Evolutionary conservation across 2,329 filamentous ascomycete genomes (phyloP).

Genomic region (Fonsecaea pugnacius): DNA sequence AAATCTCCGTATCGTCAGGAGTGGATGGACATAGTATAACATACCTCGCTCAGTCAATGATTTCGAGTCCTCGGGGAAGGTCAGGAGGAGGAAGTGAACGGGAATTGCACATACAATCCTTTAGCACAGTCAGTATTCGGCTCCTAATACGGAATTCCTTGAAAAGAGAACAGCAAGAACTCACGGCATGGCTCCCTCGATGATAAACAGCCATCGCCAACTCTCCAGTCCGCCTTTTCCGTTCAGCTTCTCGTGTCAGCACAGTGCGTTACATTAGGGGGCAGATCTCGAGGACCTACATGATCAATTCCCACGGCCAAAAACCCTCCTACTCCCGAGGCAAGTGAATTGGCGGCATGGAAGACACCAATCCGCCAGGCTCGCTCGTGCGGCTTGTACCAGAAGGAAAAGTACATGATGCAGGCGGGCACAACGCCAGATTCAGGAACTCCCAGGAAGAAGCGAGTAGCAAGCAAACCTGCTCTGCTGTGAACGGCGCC

Average conservation of each 20-base stretch:
- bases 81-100: constrained; percentile 35
- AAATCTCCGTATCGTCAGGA: neutral
- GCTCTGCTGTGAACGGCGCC: constrained; percentile 24
- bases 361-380: constrained; percentile 37
- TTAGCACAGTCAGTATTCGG: neutral
- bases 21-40: neutral
- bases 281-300: constrained; percentile 19
- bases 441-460: constrained; percentile 36
- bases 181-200: constrained; percentile 27
- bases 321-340: constrained; percentile 9
- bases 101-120: constrained; percentile 31
- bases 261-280: constrained; percentile 11
- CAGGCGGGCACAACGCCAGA: constrained; percentile 36
- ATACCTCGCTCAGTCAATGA: constrained; percentile 34
- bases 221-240: constrained; percentile 21
- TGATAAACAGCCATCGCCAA: constrained; percentile 37
- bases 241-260: constrained; percentile 41
- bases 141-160: neutral
- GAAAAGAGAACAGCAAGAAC: neutral
- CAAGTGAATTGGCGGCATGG: constrained; percentile 35
- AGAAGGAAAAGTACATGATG: constrained; percentile 39
- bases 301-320: constrained; percentile 9
- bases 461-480: constrained; percentile 33
- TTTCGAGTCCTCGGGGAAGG: constrained; percentile 34
- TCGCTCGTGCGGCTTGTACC: constrained; percentile 38